These are phyloP conservation scores for Eutrema salsugineum DNA, from an alignment of 441 rosid genomes.

Conservation along the genomic window DNA sequence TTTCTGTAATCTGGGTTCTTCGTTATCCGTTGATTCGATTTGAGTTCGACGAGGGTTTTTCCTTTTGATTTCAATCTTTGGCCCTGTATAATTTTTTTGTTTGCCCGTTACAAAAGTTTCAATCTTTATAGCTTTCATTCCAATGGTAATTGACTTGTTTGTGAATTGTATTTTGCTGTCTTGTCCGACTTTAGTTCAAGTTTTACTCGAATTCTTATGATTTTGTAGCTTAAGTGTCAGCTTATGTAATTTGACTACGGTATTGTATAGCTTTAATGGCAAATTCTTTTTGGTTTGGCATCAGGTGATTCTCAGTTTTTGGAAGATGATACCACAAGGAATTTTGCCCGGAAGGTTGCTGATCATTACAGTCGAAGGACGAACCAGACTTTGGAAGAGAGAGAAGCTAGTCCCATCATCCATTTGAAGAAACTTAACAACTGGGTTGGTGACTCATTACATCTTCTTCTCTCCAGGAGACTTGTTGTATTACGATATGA, in stretches of 20 bases:
- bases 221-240: not conserved
- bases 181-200: not conserved
- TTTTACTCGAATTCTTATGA: not conserved
- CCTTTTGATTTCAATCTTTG: not conserved
- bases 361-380: constrained; percentile 96
- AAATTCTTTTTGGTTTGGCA: not conserved
- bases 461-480: not conserved
- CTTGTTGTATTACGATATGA: not conserved
- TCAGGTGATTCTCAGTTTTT: constrained; percentile 67
- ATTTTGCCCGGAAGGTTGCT: constrained; percentile 80
- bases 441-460: constrained; percentile 51
- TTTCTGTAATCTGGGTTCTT: not conserved
- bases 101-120: not conserved
- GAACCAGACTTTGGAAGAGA: constrained; percentile 91
- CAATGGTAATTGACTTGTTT: not conserved
- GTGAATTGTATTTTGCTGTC: constrained; percentile 2
- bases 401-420: constrained; percentile 98
- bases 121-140: not conserved
- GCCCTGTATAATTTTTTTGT: not conserved
- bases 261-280: not conserved
- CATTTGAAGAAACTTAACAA: constrained; percentile 96
- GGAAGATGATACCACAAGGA: constrained; percentile 68
- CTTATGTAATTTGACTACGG: too few species aligned
- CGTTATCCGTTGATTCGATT: not conserved
- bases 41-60: not conserved